Base-by-base conservation (phyloP, 176 grass and related monocot genomes). In the Echinochloa phyllopogon region DNA sequence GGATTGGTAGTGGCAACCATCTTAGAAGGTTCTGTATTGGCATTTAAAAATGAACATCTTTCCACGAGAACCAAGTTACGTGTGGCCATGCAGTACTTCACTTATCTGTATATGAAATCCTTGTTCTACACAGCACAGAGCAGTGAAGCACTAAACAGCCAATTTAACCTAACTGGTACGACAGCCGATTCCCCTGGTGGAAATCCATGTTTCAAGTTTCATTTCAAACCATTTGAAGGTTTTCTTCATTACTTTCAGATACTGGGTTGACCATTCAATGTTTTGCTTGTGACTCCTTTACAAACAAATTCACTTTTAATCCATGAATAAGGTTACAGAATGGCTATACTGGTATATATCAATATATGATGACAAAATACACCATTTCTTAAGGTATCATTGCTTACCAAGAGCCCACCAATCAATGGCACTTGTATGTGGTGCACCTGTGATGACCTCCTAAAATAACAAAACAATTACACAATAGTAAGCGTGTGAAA, bases 321-420 rank as follows among this genome's bases (percentile, higher is more conserved):
- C 72, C 33, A 23, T 83, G 73, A 15, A 6, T 48, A 20, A 51
- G 25, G 24, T 51, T 50, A 57, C 25, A 20, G 39, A 44, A 76
- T 1, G 20, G 15, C n/a, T 37, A 36, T n/a, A 10, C 17, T 53
- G 53, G n/a, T 45, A 77, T 50, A 55, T 55, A 56, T 55, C 8
- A 74, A 77, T 50, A 55, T 55, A 56, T 55, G 11, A 74, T 83
- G 18, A 62, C 53, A 53, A 63, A 75, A 66, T 25, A 29, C 14
- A 33, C 52, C 10, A 85, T 61, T 33, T 25, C 10, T 25, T 23
- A 60, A 79, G 52, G 15, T 10, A 64, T 62, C 81, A 71, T 68
- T 86, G n/a, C 80, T 87, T 92, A 99, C 96, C 96, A 74, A 99
- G 88, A 87, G 93, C 84, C 96, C 96, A 99, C 96, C 93, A 99